Evolutionary conservation across 805 yeast species (phyloP).

Genomic region (Hanseniaspora thailandica): DNA sequence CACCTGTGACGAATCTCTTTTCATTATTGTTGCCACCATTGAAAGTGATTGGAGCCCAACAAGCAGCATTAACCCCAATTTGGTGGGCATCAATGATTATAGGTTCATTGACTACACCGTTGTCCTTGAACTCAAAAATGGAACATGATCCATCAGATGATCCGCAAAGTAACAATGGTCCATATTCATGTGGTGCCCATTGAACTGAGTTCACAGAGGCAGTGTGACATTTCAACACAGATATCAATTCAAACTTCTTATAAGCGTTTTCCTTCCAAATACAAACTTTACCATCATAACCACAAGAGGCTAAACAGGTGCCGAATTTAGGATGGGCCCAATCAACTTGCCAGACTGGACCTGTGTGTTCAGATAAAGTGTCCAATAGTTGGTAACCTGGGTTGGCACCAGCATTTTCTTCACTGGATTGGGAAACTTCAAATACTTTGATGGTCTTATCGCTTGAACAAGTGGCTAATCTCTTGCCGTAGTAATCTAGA

Average conservation of each 20-base stretch:
- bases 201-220: conserved; percentile 89
- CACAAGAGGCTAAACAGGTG: conserved; percentile 82
- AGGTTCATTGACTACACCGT: conserved; percentile 57
- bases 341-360: conserved; percentile 96
- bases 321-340: conserved; percentile 99
- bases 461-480: conserved; percentile 90
- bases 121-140: conserved; percentile 81
- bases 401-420: conserved; percentile 31
- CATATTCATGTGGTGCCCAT: conserved; percentile 97
- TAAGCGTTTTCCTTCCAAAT: conserved; percentile 78
- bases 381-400: conserved; percentile 40
- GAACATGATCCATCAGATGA: conserved; percentile 90
- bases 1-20: conserved; percentile 83
- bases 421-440: conserved; percentile 77
- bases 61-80: conserved; percentile 86
- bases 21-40: conserved; percentile 30
- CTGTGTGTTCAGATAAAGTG: conserved; percentile 86
- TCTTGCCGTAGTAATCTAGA: conserved; percentile 89
- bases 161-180: conserved; percentile 79
- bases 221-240: conserved; percentile 76
- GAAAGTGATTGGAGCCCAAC: conserved; percentile 66
- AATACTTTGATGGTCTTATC: conserved; percentile 92
- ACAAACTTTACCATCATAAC: conserved; percentile 87
- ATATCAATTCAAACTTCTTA: conserved; percentile 73
- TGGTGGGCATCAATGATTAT: conserved; percentile 61